Base-by-base conservation (phyloP, 805 yeast genomes). In the Myxozyma neotropica region DNA sequence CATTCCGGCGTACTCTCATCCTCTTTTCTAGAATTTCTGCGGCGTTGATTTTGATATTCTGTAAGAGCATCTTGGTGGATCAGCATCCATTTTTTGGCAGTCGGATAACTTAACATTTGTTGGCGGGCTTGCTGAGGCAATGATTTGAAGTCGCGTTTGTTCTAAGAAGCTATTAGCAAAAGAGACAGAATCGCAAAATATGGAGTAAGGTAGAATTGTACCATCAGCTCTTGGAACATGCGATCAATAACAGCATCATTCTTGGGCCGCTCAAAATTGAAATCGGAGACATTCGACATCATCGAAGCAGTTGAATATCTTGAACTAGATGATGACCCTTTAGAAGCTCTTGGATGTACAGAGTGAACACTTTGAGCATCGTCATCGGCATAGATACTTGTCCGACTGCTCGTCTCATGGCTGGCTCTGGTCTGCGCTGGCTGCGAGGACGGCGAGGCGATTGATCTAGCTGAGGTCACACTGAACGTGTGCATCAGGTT, bases 51-150 rank as follows among this genome's bases (percentile, higher is more conserved):
- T 68, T 86, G 87, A 68, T 78, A 78, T 68, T 91, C 97, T 5
- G 92, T 82, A 47, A 89, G 79, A 24, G 87, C 84, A 72, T 91
- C 96, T 72, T 92, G 97, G 65, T 87, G 84, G 42, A 92, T 86
- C 65, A 92, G 79, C 86, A 89, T 85, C 96, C 97, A 91, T 74
- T 93, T 93, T 68, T 90, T 89, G 50, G 87, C 89, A 0, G 83
- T 76, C 44, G 87, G 82, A 70, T 87, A 91, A 66, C 81, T 81
- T 68, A 83, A 78, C 88, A 93, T 84, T 69, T 89, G 94, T 57
- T 78, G 81, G 65, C 85, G 85, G 2, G 94, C 96, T 53, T 81
- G 82, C 26, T 82, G 83, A 0, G 96, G 89, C 33, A 87, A 75
- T 43, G 79, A 75, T 61, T 80, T 83, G 73, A 89, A 87, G 71